These are phyloP conservation scores for Myriangium duriaei DNA, from an alignment of 2,329 filamentous ascomycete species.

Conservation along the genomic window DNA sequence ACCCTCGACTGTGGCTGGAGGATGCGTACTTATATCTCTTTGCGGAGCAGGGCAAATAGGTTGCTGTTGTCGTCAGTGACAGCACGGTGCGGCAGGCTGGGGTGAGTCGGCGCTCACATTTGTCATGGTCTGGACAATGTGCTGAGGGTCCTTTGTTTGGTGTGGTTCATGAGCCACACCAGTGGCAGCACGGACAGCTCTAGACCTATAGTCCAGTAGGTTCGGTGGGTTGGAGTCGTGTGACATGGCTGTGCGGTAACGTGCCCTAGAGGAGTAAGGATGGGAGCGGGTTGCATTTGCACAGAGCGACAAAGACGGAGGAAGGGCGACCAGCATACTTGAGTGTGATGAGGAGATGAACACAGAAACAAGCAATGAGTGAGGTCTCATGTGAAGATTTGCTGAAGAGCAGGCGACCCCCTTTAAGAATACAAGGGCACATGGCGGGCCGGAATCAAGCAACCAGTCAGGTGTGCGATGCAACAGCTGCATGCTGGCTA, in stretches of 20 bases:
- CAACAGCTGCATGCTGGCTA: background rate
- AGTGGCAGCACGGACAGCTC: background rate
- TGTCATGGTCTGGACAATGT: background rate
- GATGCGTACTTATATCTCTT: background rate
- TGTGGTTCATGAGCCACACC: background rate
- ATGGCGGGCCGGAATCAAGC: background rate
- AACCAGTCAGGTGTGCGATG: background rate
- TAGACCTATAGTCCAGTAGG: background rate
- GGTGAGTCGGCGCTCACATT: background rate
- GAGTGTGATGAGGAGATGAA: background rate
- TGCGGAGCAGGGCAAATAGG: background rate
- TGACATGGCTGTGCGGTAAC: background rate
- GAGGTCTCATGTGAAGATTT: background rate
- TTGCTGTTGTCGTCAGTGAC: background rate
- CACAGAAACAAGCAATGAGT: background rate
- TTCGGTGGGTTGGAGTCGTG: background rate
- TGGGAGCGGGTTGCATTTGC: background rate
- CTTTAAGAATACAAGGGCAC: background rate
- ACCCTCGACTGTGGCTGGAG: background rate
- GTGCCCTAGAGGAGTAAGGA: background rate
- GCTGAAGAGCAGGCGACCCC: background rate
- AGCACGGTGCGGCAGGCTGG: background rate
- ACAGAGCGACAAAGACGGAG: background rate
- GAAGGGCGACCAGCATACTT: background rate
- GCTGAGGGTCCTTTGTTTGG: background rate